Conservation (phyloP, 148 eudicot species). For the Dysphania ambrosioides region DNA sequence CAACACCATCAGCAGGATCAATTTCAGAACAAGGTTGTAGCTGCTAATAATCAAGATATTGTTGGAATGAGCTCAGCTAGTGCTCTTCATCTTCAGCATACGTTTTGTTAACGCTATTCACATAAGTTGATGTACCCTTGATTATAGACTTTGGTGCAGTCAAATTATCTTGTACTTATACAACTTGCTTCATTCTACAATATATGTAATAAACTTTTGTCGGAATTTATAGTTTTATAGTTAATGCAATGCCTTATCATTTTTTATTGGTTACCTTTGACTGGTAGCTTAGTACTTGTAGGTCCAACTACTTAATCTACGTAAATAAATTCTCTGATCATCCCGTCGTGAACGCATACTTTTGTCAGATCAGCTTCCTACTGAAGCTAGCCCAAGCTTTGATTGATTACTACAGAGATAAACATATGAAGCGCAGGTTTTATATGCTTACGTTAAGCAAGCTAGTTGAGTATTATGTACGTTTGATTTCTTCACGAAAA, state of each 20-base stretch:
- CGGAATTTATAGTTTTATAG: neutral
- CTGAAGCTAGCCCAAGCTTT: too few species aligned
- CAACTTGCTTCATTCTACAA: neutral
- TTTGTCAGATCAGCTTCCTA: too few species aligned
- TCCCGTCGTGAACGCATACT: too few species aligned
- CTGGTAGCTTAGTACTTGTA: too few species aligned
- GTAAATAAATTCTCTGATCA: too few species aligned
- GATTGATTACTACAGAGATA: too few species aligned
- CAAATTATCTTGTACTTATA: neutral
- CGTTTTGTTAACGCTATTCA: constrained; percentile 43
- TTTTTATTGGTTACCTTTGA: too few species aligned
- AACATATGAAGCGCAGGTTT: too few species aligned
- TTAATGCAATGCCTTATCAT: neutral
- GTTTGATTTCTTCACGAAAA: too few species aligned
- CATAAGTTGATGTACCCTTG: constrained; percentile 17
- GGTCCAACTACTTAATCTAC: too few species aligned
- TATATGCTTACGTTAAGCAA: too few species aligned
- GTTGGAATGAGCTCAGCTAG: constrained; percentile 22
- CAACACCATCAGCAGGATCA: constrained; percentile 32
- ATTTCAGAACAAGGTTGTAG: constrained; percentile 24
- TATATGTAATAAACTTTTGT: neutral
- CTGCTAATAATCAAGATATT: constrained; percentile 15
- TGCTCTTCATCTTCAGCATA: constrained; percentile 28
- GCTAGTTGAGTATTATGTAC: too few species aligned
- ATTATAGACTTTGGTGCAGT: neutral